Conservation (phyloP, 2,329 filamentous ascomycete genomes). For the Alternaria sp. region DNA sequence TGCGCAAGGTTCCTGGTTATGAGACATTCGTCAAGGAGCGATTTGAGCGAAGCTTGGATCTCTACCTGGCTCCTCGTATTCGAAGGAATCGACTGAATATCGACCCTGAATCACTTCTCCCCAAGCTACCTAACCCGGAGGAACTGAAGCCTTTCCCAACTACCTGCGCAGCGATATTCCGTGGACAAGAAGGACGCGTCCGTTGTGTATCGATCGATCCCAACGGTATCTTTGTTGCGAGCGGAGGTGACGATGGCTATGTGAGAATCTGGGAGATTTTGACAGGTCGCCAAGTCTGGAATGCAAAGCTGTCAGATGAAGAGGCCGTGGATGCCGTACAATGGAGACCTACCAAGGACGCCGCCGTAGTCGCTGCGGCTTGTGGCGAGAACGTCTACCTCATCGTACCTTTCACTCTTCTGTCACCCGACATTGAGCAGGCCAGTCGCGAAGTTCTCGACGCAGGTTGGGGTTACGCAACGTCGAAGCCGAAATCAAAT, state of each 20-base stretch:
- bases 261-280: constrained; percentile 88
- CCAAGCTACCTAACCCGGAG: constrained; percentile 90
- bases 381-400: constrained; percentile 87
- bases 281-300: constrained; percentile 89
- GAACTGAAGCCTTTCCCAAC: constrained; percentile 96
- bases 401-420: constrained; percentile 71
- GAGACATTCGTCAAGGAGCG: constrained; percentile 91
- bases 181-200: constrained; percentile 87
- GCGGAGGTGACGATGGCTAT: constrained; percentile 92
- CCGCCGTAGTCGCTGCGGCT: constrained; percentile 82
- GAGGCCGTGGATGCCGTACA: constrained; percentile 85
- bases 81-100: constrained; percentile 96
- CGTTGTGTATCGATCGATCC: constrained; percentile 86
- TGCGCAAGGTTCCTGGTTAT: constrained; percentile 93
- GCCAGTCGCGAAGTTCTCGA: constrained; percentile 80
- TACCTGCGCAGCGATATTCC: constrained; percentile 84
- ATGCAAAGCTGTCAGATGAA: constrained; percentile 75
- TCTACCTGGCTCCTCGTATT: constrained; percentile 92
- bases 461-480: constrained; percentile 92
- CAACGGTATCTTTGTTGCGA: constrained; percentile 84
- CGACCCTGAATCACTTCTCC: constrained; percentile 89
- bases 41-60: constrained; percentile 92
- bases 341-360: constrained; percentile 87
- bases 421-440: constrained; percentile 76
- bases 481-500: constrained; percentile 64